Base-by-base conservation (phyloP, 129 eudicot species). In the Saussurea involucrata region DNA sequence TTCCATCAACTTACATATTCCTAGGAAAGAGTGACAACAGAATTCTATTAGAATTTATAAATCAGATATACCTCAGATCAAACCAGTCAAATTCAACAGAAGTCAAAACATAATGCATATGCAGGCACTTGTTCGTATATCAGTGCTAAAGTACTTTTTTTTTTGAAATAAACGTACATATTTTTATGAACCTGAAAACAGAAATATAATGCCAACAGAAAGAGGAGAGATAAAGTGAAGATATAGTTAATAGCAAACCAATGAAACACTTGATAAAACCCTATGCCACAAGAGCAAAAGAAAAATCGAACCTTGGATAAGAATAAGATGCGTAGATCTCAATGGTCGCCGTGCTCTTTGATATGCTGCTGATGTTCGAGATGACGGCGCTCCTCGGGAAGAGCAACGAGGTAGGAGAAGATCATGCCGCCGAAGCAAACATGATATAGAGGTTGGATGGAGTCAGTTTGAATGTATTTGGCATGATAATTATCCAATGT, bases 301-400 rank as follows among this genome's bases (percentile, higher is more conserved):
- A 24, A 3, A 24, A 28, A 66, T 66, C 25, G 11, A 66, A 25
- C 42, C 31, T 31, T 66, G 6, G 31, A 66, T 66, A 8, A n/a
- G 31, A 29, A 13, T 65, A 27, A 12, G 69, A 28, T 28, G 69
- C 21, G 69, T n/a, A 1, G 40, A 66, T 66, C 24, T 88, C 76
- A 86, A 53, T 87, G 89, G 24, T 22, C 84, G 53, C 71, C 85
- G 61, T 78, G 86, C 36, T 85, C 83, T 74, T 82, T 79, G 77
- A 86, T 90, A 44, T 88, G 87, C 73, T 91, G 79, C 80, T 83
- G 79, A 72, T 92, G 97, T 46, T 80, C 90, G 60, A 90, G 93
- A 60, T 92, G 97, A 57, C 96, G 96, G 9, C 91, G 97, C 86
- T 92, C 97, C 82, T 92, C 97, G 36, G 97, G 97, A 53, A 92